Base-by-base conservation (phyloP, 2,329 filamentous ascomycete species). In the Hypoxylon sp. region DNA sequence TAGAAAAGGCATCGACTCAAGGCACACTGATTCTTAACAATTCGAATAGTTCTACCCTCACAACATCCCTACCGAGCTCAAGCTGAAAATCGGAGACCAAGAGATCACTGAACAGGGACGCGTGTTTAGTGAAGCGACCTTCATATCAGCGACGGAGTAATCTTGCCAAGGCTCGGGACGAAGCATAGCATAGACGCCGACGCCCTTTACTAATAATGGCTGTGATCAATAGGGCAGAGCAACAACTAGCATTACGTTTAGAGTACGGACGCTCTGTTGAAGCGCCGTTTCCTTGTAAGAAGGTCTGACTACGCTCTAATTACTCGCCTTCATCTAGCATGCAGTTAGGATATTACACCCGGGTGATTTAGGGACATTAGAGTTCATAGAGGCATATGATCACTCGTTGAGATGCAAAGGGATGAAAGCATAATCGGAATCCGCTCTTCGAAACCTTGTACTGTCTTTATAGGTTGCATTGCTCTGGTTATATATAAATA, bases 41-140 rank as follows among this genome's bases (percentile, higher is more conserved):
- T 70, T 57, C n/a, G 4, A 32, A 17, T 71, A 97, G 92, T 98
- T 91, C 81, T 86, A 86, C 17, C 91, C 92, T 37, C 82, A 83
- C 67, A 81, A 86, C 64, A 88, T 88, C 75, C 86, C 86, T 71
- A 80, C 93, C 63, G 88, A 88, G 15, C 83, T 99, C 73, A 95
- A 96, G 85, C 76, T 99, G 74, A 96, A 94, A 81, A 86, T 95
- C 70, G 94, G 92, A 53, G 94, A 94, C 65, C 86, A 93, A 75
- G 92, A 94, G 75, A 87, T 90, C 68, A 84, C 86, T 17, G 95
- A 98, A 80, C 85, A 94, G 77, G 96, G 96, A 52, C 84, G 82
- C 51, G 82, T 97, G 60, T 97, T 97, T 82, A 89, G 88, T 63
- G 96, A 99, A 83, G 94, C 96, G 2, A 98, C 94, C n/a, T 99